Percentiles rank a stretch among this genome's conserved stretches.
Conservation (phyloP, 306 rosid genomes). For the Trichosanthes truncata region DNA sequence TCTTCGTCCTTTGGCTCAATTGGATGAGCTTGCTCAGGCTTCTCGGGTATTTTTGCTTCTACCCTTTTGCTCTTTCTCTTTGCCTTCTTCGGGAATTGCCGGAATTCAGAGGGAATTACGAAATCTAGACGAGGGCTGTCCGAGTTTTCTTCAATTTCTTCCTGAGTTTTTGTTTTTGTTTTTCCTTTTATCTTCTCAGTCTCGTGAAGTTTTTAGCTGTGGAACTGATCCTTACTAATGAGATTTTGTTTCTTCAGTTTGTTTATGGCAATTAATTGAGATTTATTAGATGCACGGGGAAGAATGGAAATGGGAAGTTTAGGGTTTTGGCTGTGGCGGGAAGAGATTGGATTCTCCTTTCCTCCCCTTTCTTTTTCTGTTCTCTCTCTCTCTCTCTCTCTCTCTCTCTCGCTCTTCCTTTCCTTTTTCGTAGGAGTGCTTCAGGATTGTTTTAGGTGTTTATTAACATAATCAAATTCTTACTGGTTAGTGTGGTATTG, state of each 20-base stretch:
- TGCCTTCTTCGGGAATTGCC: background rate
- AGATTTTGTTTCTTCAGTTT: background rate
- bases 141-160: background rate
- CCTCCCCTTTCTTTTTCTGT: background rate
- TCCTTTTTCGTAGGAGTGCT: background rate
- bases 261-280: background rate
- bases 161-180: background rate
- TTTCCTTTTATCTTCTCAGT: background rate
- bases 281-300: background rate
- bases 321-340: constrained; percentile 7
- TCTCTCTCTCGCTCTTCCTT: background rate
- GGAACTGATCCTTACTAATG: background rate
- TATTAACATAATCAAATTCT: background rate
- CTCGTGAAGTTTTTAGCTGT: background rate
- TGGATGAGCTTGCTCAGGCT: constrained; percentile 92
- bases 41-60: constrained; percentile 32
- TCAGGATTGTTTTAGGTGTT: background rate
- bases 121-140: background rate
- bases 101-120: background rate
- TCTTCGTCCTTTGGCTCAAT: constrained; percentile 46
- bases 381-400: too few species aligned
- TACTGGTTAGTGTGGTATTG: constrained; percentile 2
- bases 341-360: constrained; percentile 1
- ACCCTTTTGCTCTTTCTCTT: background rate
- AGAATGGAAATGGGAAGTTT: background rate